Evolutionary conservation across 2,329 filamentous ascomycete species (phyloP).

Genomic region (Colletotrichum sp.): DNA sequence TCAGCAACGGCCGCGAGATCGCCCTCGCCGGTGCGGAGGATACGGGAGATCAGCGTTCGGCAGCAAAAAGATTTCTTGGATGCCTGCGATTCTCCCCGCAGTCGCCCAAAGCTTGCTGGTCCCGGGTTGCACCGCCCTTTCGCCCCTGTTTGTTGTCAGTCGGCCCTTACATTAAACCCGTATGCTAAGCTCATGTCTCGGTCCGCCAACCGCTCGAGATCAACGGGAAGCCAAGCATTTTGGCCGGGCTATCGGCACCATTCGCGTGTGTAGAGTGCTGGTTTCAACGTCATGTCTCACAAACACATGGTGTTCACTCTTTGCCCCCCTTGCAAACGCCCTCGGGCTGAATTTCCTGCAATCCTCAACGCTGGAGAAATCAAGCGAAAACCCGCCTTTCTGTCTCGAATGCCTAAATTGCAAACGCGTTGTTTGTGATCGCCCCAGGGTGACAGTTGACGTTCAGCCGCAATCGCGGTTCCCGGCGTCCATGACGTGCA

Average conservation of each 20-base stretch:
- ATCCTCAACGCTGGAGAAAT: not conserved
- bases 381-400: not conserved
- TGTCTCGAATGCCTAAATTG: not conserved
- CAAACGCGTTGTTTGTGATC: not conserved
- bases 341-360: not conserved
- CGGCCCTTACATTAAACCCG: not conserved
- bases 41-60: not conserved
- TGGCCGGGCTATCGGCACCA: not conserved
- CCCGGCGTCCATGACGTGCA: not conserved
- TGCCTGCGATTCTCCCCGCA: not conserved
- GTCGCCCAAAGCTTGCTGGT: not conserved
- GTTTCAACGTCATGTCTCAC: constrained; percentile 9
- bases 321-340: not conserved
- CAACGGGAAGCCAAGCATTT: not conserved
- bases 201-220: not conserved
- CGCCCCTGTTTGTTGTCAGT: not conserved
- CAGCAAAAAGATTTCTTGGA: not conserved
- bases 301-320: not conserved
- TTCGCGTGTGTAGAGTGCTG: not conserved
- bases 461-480: not conserved
- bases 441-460: not conserved
- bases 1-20: constrained; percentile 2
- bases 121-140: not conserved
- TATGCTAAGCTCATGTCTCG: not conserved
- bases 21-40: not conserved